A percentile compares a stretch with the other conserved stretches of the same genome.
Evolutionary conservation across 208 protist species (phyloP).

Genomic region (Endotrypanum monterogeii): DNA sequence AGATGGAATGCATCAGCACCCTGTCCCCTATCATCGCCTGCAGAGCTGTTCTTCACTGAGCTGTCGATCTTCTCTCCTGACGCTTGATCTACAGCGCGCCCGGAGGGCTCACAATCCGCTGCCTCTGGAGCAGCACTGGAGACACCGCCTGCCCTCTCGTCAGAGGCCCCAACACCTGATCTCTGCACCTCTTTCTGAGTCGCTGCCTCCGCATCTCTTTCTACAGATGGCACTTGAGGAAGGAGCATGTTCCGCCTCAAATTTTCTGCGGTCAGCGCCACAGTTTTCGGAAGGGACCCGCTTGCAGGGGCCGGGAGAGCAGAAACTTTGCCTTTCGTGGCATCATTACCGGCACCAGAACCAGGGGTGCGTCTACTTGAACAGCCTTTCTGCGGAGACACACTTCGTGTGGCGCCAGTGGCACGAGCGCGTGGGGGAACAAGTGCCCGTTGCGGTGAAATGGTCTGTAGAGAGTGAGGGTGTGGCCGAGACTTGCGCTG

Average conservation of each 20-base stretch:
- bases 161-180: conserved; percentile 4
- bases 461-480: neutral
- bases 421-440: neutral
- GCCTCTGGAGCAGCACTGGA: neutral
- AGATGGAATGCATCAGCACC: conserved; percentile 19
- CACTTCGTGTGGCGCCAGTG: neutral
- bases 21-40: neutral
- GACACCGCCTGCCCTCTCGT: too few species aligned
- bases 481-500: conserved; percentile 10
- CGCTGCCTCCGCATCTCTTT: neutral
- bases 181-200: neutral
- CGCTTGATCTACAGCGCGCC: neutral
- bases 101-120: neutral
- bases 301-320: neutral
- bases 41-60: neutral
- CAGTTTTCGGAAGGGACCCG: neutral
- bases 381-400: conserved; percentile 7
- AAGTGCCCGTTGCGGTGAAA: conserved; percentile 4
- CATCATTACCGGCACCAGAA: neutral
- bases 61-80: neutral
- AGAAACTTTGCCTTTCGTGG: neutral
- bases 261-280: conserved; percentile 30
- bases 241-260: conserved; percentile 23
- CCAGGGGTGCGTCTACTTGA: neutral
- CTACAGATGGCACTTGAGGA: neutral